Evolutionary conservation across 2,329 filamentous ascomycete genomes (phyloP), one percentile per base, ranked within the genome.

Genomic region (Triangularia setosa): DNA sequence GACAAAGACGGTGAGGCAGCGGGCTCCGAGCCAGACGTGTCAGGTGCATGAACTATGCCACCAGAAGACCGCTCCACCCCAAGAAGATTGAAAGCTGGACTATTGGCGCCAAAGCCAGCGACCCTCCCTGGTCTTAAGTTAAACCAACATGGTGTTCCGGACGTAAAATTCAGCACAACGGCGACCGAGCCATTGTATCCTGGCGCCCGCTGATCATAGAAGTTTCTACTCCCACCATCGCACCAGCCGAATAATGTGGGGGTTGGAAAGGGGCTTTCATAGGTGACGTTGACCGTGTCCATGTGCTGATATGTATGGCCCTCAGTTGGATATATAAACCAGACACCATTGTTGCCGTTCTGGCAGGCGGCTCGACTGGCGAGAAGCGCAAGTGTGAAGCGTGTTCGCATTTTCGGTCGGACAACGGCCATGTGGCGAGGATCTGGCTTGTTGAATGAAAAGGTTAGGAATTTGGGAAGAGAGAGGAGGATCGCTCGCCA

Each of bases 201-300:
- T 14, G 55, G 55, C 5, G 30, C 63, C 12, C 40, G 44, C n/a
- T 33, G 27, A n/a, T 16, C 12, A 12, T 35, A 57, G 4, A 62
- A 57, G 30, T 60, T 25, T 8, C 30, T 56, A 11, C 18, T 24
- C 6, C 61, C 61, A 2, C 58, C 58, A 35, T 64, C 48, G 59
- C 64, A 66, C 27, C 54, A 66, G 48, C 18, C 33, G 27, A 58
- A 67, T 1, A 67, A 35, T 18, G 62, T 64, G 14, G 66, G 66
- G 8, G 58, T 62, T 27, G 63, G 56, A 30, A 67, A 67, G 1
- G 61, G 61, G 16, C 64, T 64, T 12, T 60, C 64, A 28, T 67
- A 67, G 0, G 66, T 65, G 25, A 67, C 66, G 25, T 64, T 62
- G 35, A 67, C 21, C 4, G 59, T 67, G 60, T 67, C 64, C 35